phyloP scores from a whole-genome alignment of 106 monocot genomes.

The Dioscorea dumetorum region DNA sequence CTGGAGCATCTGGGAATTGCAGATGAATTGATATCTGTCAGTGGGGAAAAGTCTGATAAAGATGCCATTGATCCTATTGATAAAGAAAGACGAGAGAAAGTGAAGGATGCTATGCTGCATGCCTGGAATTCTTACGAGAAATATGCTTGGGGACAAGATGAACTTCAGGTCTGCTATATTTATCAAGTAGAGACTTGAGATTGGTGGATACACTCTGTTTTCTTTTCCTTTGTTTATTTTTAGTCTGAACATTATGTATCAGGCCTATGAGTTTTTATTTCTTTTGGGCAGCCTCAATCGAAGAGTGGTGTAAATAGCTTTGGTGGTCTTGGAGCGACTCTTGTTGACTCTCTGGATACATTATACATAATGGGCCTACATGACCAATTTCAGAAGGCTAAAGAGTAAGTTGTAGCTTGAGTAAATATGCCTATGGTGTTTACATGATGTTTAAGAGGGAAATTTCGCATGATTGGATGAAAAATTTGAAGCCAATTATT shows the following conservation, averaged over 20 bases:
- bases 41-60: slow-evolving; percentile 1
- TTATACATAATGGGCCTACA: slow-evolving; percentile 92
- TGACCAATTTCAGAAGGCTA: slow-evolving; percentile 80
- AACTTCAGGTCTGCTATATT: slow-evolving; percentile 55
- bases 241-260: neutral
- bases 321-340: slow-evolving; percentile 93
- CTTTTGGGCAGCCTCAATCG: slow-evolving; percentile 69
- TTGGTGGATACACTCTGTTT: neutral
- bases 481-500: neutral
- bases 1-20: slow-evolving; percentile 18
- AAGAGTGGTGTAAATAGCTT: slow-evolving; percentile 87
- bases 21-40: slow-evolving; percentile 2
- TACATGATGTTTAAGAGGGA: neutral
- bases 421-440: neutral
- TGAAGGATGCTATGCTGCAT: slow-evolving; percentile 96
- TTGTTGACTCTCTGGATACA: slow-evolving; percentile 89
- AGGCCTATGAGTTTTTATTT: neutral
- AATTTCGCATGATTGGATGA: neutral
- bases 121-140: slow-evolving; percentile 93
- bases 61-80: slow-evolving; percentile 50
- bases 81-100: slow-evolving; percentile 72
- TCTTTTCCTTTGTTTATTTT: neutral
- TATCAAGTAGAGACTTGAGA: neutral
- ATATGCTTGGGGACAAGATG: slow-evolving; percentile 93
- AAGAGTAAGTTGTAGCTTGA: slow-evolving; percentile 57